Percentiles rank a stretch among this genome's conserved stretches.
Conservation (phyloP, 306 rosid species). For the Abrus precatorius region DNA sequence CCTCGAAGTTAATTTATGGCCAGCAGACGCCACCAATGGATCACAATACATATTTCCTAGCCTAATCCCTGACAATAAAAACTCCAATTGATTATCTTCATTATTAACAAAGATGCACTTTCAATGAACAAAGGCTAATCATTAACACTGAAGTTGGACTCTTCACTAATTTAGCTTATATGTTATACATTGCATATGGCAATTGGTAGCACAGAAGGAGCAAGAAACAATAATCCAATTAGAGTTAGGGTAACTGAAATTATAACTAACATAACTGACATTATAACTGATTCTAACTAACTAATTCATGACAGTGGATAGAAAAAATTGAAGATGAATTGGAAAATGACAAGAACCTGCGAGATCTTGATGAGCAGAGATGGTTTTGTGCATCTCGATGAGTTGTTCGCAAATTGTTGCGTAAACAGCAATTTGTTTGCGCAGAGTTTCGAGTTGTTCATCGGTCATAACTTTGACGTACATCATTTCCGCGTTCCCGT, state of each 20-base stretch:
- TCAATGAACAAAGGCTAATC: background rate
- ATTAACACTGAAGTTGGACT: background rate
- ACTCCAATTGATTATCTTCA: background rate
- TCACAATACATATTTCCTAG: constrained; percentile 79
- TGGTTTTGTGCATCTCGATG: constrained; percentile 70
- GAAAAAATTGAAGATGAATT: background rate
- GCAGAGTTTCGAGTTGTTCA: constrained; percentile 81
- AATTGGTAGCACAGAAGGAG: background rate
- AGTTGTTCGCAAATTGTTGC: constrained; percentile 80
- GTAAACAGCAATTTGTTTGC: constrained; percentile 82
- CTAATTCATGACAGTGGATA: background rate
- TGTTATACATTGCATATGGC: background rate
- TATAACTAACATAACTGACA: background rate
- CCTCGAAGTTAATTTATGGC: constrained; percentile 82
- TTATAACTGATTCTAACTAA: background rate
- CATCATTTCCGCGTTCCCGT: constrained; percentile 50
- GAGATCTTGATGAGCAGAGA: constrained; percentile 74
- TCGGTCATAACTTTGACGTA: constrained; percentile 85
- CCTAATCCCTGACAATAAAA: constrained; percentile 71
- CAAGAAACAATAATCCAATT: background rate
- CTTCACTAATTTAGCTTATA: background rate
- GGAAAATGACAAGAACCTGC: constrained; percentile 50
- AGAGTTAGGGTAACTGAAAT: background rate
- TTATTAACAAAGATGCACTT: background rate
- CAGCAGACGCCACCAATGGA: constrained; percentile 71